Evolutionary conservation across 139 green algal genomes (phyloP), one percentile per base, ranked within the genome.

Genomic region (Chlamydomonas urium): DNA sequence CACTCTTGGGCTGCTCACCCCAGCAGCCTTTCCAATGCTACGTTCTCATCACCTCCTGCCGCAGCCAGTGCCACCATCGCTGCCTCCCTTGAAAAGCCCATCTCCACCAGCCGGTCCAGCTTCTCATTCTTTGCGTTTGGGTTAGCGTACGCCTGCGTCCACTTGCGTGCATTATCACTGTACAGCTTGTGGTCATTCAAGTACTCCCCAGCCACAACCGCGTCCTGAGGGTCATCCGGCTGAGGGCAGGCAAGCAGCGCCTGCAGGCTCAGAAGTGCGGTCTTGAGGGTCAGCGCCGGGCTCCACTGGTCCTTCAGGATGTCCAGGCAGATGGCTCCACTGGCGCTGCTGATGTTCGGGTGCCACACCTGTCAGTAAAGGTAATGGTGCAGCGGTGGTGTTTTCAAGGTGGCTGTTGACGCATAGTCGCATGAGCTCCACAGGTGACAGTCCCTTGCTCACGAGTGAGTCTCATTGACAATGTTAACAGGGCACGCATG

Each of bases 221-320:
- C 95, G 74, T 99, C 94, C 77, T 93, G 82, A 2, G 95, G 95
- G 75, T 99, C 95, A 71, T 97, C 88, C 2, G 95, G 90, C 72
- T 97, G 32, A 6, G 60, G 60, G 60, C 60, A 67, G 10, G 60
- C 60, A 14, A 67, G 33, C 60, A 67, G 33, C 60, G 71, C 66
- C 59, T 99, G 95, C 57, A 99, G 72, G 47, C 87, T 95, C 5
- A 99, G 83, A 56, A 99, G 79, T 21, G 95, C 95, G 26, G 95
- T 98, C 74, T 98, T 99, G 28, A 99, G 91, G 14, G 95, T 98
- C n/a, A 98, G 85, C 0, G 95, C 95, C 1, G 96, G 96, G 76
- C 87, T 96, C 96, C 96, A 99, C 79, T 97, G 89, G 59, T 75
- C 74, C 74, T 98, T 98, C 19, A 99, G 83, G 60, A 99, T 97